These are phyloP conservation scores for Prunus kanzakura DNA, from an alignment of 306 rosid genomes.

Conservation along the genomic window DNA sequence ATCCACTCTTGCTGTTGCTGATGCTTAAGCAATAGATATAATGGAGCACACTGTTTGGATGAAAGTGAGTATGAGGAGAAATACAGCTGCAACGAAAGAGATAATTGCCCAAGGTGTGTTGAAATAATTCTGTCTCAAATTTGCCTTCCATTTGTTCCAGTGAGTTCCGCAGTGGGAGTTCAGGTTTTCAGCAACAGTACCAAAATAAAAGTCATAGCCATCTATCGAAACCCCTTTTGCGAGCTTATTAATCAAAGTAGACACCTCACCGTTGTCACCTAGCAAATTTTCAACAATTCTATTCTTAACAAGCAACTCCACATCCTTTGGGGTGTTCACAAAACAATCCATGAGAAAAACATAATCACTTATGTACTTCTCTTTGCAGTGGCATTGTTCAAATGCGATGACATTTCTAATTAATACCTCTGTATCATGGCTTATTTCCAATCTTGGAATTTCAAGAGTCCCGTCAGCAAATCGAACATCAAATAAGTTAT, in stretches of 20 bases:
- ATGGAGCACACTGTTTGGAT: conserved; percentile 14
- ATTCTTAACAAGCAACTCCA: conserved; percentile 27
- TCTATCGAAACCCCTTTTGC: background rate
- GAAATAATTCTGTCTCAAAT: conserved; percentile 21
- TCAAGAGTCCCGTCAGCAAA: conserved; percentile 19
- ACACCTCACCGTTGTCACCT: background rate
- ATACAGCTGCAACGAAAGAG: conserved; percentile 10
- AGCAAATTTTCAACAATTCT: conserved; percentile 21
- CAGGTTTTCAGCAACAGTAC: conserved; percentile 6
- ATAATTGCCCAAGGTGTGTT: conserved; percentile 24
- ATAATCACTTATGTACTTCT: conserved; percentile 18
- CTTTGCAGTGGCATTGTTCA: background rate
- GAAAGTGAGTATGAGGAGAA: conserved; percentile 11
- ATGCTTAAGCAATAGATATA: background rate
- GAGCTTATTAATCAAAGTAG: conserved; percentile 11
- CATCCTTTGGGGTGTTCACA: conserved; percentile 14
- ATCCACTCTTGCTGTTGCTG: too few species aligned
- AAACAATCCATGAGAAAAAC: conserved; percentile 19
- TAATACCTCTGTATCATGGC: background rate
- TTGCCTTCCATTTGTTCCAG: conserved; percentile 33
- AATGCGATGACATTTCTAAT: conserved; percentile 31
- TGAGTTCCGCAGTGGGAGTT: background rate
- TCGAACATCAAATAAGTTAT: conserved; percentile 25
- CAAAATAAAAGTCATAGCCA: conserved; percentile 4
- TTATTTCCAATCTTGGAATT: conserved; percentile 29